Evolutionary conservation across 257 asterid species (phyloP).

Genomic region (Nicotiana tabacum): DNA sequence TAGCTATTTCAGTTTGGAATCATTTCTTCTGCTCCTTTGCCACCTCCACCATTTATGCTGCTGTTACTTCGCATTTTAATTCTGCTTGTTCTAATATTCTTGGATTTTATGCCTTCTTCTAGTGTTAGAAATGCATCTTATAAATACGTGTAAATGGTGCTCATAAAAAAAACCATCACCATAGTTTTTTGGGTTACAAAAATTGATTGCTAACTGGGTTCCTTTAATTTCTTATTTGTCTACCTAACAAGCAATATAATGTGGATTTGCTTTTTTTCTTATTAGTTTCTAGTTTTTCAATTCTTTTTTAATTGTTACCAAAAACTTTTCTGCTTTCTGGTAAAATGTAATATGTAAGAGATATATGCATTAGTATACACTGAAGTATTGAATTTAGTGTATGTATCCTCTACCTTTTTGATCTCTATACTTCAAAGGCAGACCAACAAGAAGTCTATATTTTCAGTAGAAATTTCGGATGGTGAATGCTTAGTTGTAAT

Average conservation of each 20-base stretch:
- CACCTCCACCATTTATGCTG: conserved; percentile 67
- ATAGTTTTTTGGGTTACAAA: not conserved
- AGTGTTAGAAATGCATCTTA: conserved; percentile 11
- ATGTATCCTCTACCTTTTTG: not conserved
- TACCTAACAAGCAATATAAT: not conserved
- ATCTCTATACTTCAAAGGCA: not conserved
- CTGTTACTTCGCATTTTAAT: conserved; percentile 56
- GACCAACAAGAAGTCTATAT: not conserved
- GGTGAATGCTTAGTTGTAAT: not conserved
- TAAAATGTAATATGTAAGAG: not conserved
- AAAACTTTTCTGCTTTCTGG: not conserved
- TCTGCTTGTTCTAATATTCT: conserved; percentile 42
- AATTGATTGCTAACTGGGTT: too few species aligned
- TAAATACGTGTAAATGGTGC: not conserved
- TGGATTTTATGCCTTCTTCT: conserved; percentile 63
- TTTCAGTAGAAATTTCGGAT: not conserved
- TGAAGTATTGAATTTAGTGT: not conserved
- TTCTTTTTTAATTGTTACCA: not conserved
- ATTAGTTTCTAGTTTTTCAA: not conserved
- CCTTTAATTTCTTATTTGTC: not conserved
- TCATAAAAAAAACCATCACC: not conserved
- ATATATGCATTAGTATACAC: too few species aligned
- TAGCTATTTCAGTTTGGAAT: conserved; percentile 13
- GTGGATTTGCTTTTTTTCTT: not conserved
- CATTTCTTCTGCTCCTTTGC: conserved; percentile 43